Evolutionary conservation across 371 early-diverging fungal genomes (phyloP).

Genomic region (Mortierella sp.): DNA sequence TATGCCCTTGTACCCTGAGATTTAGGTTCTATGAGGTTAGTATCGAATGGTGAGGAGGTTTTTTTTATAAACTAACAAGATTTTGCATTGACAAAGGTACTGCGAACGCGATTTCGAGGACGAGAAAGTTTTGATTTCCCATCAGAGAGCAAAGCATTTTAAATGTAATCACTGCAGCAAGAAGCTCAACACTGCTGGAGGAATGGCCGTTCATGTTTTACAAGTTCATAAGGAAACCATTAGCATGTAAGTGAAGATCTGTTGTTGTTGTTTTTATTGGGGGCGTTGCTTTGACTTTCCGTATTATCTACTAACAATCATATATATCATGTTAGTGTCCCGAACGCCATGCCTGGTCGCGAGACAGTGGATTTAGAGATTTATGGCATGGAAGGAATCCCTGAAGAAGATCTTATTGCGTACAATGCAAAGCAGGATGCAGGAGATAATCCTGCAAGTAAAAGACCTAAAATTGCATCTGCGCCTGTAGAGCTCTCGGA

Average conservation of each 20-base stretch:
- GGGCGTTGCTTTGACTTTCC: background rate
- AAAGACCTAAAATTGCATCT: constrained; percentile 35
- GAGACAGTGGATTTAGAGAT: constrained; percentile 91
- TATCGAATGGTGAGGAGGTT: background rate
- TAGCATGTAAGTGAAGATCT: constrained; percentile 65
- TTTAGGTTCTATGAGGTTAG: background rate
- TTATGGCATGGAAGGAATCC: constrained; percentile 96
- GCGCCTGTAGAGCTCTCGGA: constrained; percentile 36
- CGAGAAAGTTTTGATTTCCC: constrained; percentile 92
- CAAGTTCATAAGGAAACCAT: constrained; percentile 95
- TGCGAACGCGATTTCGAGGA: constrained; percentile 98
- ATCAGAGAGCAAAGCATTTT: constrained; percentile 94
- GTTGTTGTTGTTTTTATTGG: background rate
- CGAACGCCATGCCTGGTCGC: constrained; percentile 89
- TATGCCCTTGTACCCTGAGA: constrained; percentile 28
- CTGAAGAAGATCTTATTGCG: constrained; percentile 81
- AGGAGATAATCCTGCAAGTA: constrained; percentile 27
- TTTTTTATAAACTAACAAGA: background rate
- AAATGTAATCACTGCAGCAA: constrained; percentile 90
- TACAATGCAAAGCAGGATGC: constrained; percentile 52
- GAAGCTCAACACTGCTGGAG: constrained; percentile 91
- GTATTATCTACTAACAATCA: constrained; percentile 6
- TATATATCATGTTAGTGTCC: constrained; percentile 70
- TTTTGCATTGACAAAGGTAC: constrained; percentile 72
- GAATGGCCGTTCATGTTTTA: constrained; percentile 90